Evolutionary conservation across 1,284 basidiomycete species (phyloP).

Genomic region (Chalciporus sp.): DNA sequence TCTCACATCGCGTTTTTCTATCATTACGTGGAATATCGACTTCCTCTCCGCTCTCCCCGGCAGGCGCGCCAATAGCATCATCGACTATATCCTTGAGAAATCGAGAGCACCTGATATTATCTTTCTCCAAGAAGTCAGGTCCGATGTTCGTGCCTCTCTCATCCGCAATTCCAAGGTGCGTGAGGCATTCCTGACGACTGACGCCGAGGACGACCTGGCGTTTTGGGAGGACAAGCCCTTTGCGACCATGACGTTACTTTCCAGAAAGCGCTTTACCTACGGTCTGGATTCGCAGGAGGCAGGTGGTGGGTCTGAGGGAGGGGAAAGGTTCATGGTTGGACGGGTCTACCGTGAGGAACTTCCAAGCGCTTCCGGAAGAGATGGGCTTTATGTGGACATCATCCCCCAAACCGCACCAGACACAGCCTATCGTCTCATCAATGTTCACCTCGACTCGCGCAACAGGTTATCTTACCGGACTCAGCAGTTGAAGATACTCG

Average conservation of each 20-base stretch:
- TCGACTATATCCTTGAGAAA: not conserved
- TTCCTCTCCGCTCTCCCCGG: not conserved
- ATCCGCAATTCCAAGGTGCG: not conserved
- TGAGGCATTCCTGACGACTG: not conserved
- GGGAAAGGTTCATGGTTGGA: not conserved
- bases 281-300: not conserved
- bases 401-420: not conserved
- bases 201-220: conserved; percentile 29
- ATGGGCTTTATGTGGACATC: not conserved
- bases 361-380: not conserved
- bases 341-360: not conserved
- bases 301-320: not conserved
- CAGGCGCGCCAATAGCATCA: not conserved
- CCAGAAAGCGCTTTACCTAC: conserved; percentile 35
- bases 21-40: not conserved
- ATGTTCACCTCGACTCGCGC: no score
- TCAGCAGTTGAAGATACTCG: no score
- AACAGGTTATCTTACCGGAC: no score
- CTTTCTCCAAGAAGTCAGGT: conserved; percentile 2
- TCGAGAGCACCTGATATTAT: not conserved
- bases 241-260: conserved; percentile 44
- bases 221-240: conserved; percentile 38
- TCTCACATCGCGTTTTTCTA: no score
- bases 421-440: no score
- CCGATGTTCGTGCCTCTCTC: not conserved